phyloP scores from a whole-genome alignment of 352 stramenopile genomes.

The Globisporangium apiculatum region DNA sequence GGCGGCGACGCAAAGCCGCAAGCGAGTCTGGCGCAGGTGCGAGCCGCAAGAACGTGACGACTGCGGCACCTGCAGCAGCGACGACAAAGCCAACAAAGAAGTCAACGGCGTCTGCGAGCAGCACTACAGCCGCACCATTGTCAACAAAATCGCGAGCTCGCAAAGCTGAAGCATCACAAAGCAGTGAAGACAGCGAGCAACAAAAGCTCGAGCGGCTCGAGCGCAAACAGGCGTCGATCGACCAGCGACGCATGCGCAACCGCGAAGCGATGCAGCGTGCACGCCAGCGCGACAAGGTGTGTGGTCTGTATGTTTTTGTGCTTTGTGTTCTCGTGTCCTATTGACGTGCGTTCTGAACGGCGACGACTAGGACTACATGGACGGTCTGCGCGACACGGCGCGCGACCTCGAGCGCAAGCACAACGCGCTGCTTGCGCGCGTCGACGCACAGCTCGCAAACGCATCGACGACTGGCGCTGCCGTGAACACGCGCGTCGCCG shows the following conservation, averaged over 20 bases:
- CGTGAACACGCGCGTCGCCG: slow-evolving; percentile 7
- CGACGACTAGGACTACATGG: slow-evolving; percentile 29
- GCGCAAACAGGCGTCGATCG: slow-evolving; percentile 27
- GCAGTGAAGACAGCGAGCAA: not conserved
- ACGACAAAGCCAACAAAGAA: too few relatives aligned
- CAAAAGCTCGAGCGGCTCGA: not conserved
- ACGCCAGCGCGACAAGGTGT: slow-evolving; percentile 34
- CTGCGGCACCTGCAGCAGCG: too few relatives aligned
- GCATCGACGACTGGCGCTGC: slow-evolving; percentile 6
- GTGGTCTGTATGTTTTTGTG: not conserved
- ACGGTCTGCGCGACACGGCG: slow-evolving; percentile 26
- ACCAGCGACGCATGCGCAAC: slow-evolving; percentile 44
- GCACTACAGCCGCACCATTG: too few relatives aligned
- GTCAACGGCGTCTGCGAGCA: too few relatives aligned
- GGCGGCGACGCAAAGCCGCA: too few relatives aligned
- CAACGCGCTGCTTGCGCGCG: slow-evolving; percentile 23
- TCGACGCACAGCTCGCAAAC: slow-evolving; percentile 27
- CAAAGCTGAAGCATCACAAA: not conserved
- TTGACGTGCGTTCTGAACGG: too few relatives aligned
- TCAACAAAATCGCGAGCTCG: not conserved
- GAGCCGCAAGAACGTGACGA: too few relatives aligned
- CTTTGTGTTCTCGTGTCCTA: too few relatives aligned
- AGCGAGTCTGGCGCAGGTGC: too few relatives aligned
- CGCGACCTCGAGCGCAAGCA: slow-evolving; percentile 26
- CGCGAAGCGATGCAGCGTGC: slow-evolving; percentile 56